Evolutionary conservation across 257 asterid genomes (phyloP), one percentile per base, ranked within the genome.

Genomic region (Gardenia jasminoides): DNA sequence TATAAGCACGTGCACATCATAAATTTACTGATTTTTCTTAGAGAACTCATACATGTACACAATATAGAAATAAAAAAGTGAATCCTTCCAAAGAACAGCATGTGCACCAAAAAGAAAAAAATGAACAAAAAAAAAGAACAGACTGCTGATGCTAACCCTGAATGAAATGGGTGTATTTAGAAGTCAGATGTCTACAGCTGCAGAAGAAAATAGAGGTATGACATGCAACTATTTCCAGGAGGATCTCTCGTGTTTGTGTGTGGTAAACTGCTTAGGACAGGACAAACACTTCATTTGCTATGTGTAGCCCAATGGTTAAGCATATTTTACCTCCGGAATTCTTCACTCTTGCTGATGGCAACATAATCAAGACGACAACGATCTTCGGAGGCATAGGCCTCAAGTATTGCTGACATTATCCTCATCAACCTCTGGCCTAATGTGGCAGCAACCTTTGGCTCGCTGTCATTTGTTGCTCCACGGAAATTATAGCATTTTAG

Each of bases 341-440:
- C 99, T 91, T 95, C 99, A n/a, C 98, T 93, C 74, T 93, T 91
- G 92, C 96, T 91, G 86, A 95, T 92, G 74, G 90, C 93, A 0
- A 81, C 52, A 80, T 89, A 95, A 86, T 95, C 97, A 78, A 95
- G 90, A 78, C 78, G 87, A 28, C 72, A 78, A 17, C 91, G 82
- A 75, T 93, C 96, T 68, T 91, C 94, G 47, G 94, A 92, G 46
- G 97, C 92, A 6, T 90, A 92, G 1, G 94, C 85, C 87, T 93
- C 99, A 0, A 95, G 88, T 78, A 95, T 90, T 24, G 98, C 98
- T 58, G 92, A 88, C 97, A 95, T 92, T 79, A 95, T 59, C 85
- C 84, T 89, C 48, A 87, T 67, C 50, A 95, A 92, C 84, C 87
- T 88, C 79, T 84, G 91, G 81, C 93, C 80, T 76, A 92, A 79